Evolutionary conservation across 345 rosid species (phyloP).

Genomic region (Populus deltoides): DNA sequence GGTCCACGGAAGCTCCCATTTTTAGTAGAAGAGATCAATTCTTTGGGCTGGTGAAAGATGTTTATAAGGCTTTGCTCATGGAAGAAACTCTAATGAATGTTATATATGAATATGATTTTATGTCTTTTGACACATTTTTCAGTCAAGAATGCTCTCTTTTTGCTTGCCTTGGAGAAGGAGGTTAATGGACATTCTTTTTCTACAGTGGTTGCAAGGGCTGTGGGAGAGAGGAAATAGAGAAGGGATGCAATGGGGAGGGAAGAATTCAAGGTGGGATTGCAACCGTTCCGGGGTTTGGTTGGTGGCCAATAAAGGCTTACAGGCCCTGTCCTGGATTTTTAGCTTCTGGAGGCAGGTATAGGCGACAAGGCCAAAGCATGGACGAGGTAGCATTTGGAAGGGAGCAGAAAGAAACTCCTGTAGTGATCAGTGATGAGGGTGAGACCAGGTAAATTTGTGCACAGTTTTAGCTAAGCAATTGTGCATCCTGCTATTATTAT

Average conservation of each 20-base stretch:
- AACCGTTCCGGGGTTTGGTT: conserved; percentile 88
- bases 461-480: not conserved
- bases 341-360: conserved; percentile 81
- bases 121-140: not conserved
- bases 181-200: not conserved
- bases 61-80: not conserved
- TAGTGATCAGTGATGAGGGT: conserved; percentile 14
- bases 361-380: conserved; percentile 83
- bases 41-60: not conserved
- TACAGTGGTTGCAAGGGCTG: conserved; percentile 77
- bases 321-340: conserved; percentile 87
- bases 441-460: conserved; percentile 33
- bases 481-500: not conserved
- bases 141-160: not conserved
- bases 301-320: conserved; percentile 99
- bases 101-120: not conserved
- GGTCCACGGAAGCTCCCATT: not conserved
- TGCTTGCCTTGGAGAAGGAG: not conserved
- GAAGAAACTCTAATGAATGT: not conserved
- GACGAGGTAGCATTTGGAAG: conserved; percentile 82
- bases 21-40: not conserved
- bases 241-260: conserved; percentile 89
- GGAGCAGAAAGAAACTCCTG: conserved; percentile 20
- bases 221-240: conserved; percentile 74
- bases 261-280: conserved; percentile 98